Conservation (phyloP, 1,139 yeast genomes). For the Nematodospora anomalae region DNA sequence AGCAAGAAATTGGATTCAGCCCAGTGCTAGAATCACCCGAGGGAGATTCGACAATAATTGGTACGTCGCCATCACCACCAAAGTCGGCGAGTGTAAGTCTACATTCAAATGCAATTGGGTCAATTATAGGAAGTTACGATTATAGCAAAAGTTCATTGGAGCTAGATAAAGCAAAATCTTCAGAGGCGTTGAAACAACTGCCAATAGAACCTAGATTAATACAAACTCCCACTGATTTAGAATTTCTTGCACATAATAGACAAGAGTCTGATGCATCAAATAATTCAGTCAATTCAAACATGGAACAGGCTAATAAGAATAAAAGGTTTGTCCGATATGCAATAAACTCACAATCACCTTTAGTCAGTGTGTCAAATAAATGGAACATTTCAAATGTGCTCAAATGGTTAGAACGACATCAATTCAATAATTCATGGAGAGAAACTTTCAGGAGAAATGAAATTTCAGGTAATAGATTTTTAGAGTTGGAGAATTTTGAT, state of each 20-base stretch:
- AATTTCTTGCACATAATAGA: slow-evolving; percentile 25
- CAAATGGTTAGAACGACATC: slow-evolving; percentile 65
- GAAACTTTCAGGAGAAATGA: slow-evolving; percentile 59
- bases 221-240: neutral
- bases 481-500: slow-evolving; percentile 70
- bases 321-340: slow-evolving; percentile 47
- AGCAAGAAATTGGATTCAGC: slow-evolving; percentile 8
- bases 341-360: slow-evolving; percentile 37
- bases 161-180: slow-evolving; percentile 7
- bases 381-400: slow-evolving; percentile 74
- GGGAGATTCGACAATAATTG: slow-evolving; percentile 10
- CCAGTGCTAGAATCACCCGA: slow-evolving; percentile 17
- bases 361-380: slow-evolving; percentile 23
- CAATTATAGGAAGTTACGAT: slow-evolving; percentile 33
- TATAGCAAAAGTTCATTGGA: slow-evolving; percentile 26
- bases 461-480: slow-evolving; percentile 62
- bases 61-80: slow-evolving; percentile 12
- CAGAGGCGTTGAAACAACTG: slow-evolving; percentile 5
- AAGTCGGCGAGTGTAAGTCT: slow-evolving; percentile 13
- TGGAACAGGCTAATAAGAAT: slow-evolving; percentile 31
- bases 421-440: slow-evolving; percentile 74
- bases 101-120: slow-evolving; percentile 22
- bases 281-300: slow-evolving; percentile 30
- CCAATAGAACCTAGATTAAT: slow-evolving; percentile 2
- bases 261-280: slow-evolving; percentile 42